Evolutionary conservation across 495 filamentous ascomycete genomes (phyloP), one percentile per base, ranked within the genome.

Genomic region (Podospora fimiseda): DNA sequence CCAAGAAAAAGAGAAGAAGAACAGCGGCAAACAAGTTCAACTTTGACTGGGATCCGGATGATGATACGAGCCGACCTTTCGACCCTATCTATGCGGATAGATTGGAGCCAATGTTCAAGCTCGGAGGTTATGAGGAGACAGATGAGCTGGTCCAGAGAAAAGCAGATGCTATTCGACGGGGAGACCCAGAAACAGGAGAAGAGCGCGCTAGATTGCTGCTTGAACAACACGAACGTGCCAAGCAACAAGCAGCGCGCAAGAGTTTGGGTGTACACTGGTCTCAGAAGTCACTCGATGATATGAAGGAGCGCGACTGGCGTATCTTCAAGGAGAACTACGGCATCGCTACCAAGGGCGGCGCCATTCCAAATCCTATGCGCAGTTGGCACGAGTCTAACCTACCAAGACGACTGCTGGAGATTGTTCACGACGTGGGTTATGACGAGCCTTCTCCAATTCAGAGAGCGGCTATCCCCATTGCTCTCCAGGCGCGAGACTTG

Each of bases 291-390:
- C 69, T 99, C 60, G 88, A 93, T 14, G 86, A 93, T 60, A 99
- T 99, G 93, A 88, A 90, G 57, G 91, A 97, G 74, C 78, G 93
- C 62, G 93, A 99, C 66, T 99, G 94, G 94, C 87, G 93, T 64
- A 97, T 99, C 59, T 96, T 99, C 79, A 97, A 97, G 74, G 94
- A 97, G 71, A 93, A 99, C 64, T 97, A 95, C 75, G 95, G 95
- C 61, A 99, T 99, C 69, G 76, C 80, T 36, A 96, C 90, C 15
- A 96, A 95, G 68, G 80, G 81, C 23, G 93, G 93, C 30, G 80
- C 80, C 13, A 91, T 99, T 41, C 93, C 93, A 1, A 90, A 96
- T 55, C 93, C 93, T 1, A 97, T 97, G 93, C 89, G 93, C 18
- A 91, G 81, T 39, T 99, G 93, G 93, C 67, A 80, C 41, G 93